Evolutionary conservation across 768 basidiomycete genomes (phyloP), one percentile per base, ranked within the genome.

Genomic region (Hemileccinum rubropunctum): DNA sequence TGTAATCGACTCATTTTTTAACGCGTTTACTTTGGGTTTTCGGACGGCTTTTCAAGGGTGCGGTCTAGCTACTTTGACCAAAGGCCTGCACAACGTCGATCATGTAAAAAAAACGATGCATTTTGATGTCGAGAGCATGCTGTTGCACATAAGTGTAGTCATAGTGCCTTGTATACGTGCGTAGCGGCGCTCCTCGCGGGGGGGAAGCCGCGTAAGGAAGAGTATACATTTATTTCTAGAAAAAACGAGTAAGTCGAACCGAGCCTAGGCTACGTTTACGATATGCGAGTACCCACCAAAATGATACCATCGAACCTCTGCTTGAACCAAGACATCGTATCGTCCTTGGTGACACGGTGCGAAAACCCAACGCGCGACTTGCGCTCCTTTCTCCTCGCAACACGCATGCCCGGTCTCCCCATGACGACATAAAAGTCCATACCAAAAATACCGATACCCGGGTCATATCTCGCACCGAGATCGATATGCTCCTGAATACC

Each of bases 401-500:
- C 91, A 53, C 95, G 89, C 63, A 77, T 83, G 60, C 95, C 95
- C 45, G 95, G 93, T 62, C 95, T 85, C 60, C 93, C 94, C 94
- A 99, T 95, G 53, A 95, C 92, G 59, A 91, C 88, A 68, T 85
- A 95, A 77, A 99, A 98, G 77, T 99, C 95, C 95, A 98, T 98
- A 59, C 95, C 95, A 69, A 98, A 98, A 73, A 98, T 98, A 84
- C 95, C 95, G 66, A 99, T 98, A 66, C 82, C 80, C 54, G 95
- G 95, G 73, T 99, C 95, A 76, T 99, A 99, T 67, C 95, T 85
- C 64, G 95, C 95, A 67, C 95, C 95, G 58, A 99, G 78, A 74
- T 99, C 95, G 74, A 99, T 99, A 76, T 99, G 95, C 78, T 97
- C 92, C 76, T 95, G 92, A 68, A 97, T 91, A 70, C 95, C 95